Base-by-base conservation (phyloP, 306 rosid species). In the Notholithocarpus densiflorus region DNA sequence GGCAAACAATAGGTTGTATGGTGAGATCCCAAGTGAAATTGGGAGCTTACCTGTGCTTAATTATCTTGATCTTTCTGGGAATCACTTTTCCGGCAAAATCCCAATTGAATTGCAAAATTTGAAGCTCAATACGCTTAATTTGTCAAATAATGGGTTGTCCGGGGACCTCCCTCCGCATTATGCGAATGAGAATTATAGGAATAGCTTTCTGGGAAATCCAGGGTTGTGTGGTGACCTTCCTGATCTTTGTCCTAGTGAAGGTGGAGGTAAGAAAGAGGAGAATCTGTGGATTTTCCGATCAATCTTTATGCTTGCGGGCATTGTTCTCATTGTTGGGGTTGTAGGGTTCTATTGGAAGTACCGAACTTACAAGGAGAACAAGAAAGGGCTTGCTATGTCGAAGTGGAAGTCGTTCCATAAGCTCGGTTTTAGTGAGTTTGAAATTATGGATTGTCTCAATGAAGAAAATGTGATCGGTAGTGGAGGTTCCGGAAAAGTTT, bases 401-500 rank as follows among this genome's bases (percentile, higher is more conserved):
- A 92, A 87, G 75, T 92, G 97, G 97, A 87, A 75, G 72, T 92
- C 97, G 0, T 92, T 92, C 75, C 97, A 92, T 59, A 92, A 88
- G 75, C 90, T 86, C 1, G 86, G 89, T 10, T 92, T 92, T 61
- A 87, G 92, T 55, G 93, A 90, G 75, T 68, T 77, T 53, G 97
- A 92, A 86, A 81, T 92, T 31, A 81, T 86, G 13, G 85, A 81
- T 54, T 57, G 87, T 78, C 91, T 92, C 19, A 75, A 77, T 45
- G 97, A 92, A 79, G 97, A 85, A 73, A 89, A 86, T 55, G 88
- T 90, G 2, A 87, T 92, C 1, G 97, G 97, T 1, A 84, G 84
- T 5, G 97, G 97, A 53, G 89, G 95, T 29, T 90, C 97, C 0
- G 97, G 97, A 74, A 92, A 90, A 79, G 97, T 92, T 14, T 92